A percentile compares a stretch with the other conserved stretches of the same genome.
These are phyloP conservation scores for Coleophoma cylindrospora DNA, from an alignment of 2,329 filamentous ascomycete species.

Conservation along the genomic window DNA sequence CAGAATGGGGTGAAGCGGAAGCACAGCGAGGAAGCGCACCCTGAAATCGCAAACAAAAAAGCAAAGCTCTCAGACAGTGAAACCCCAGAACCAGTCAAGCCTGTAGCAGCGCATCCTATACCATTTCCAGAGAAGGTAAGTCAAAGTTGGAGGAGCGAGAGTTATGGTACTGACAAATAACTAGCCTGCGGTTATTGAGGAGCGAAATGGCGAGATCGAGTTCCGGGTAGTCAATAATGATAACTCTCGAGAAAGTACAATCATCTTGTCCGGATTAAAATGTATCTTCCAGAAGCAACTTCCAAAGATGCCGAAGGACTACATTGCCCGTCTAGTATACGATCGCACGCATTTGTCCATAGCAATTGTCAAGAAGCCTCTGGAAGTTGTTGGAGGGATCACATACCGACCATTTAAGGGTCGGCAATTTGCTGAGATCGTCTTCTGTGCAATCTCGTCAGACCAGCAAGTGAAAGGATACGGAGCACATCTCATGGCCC, in stretches of 20 bases:
- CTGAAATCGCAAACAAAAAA: constrained; percentile 59
- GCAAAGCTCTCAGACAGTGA: constrained; percentile 45
- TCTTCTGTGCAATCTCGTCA: constrained; percentile 95
- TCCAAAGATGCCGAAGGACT: constrained; percentile 99
- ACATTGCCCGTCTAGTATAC: constrained; percentile 95
- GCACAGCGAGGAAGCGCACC: constrained; percentile 60
- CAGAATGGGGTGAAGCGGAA: constrained; percentile 58
- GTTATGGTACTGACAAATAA: constrained; percentile 16
- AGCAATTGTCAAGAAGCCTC: constrained; percentile 92
- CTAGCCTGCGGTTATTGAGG: constrained; percentile 84
- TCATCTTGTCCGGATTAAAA: constrained; percentile 92
- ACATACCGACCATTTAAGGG: constrained; percentile 93
- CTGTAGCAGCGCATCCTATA: constrained; percentile 55
- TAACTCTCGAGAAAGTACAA: constrained; percentile 77
- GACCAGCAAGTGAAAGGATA: constrained; percentile 99
- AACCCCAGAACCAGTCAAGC: constrained; percentile 39
- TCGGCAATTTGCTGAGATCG: constrained; percentile 92
- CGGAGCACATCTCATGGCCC: constrained; percentile 95
- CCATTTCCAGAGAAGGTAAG: constrained; percentile 84
- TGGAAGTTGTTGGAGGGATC: constrained; percentile 95
- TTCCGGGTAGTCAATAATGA: constrained; percentile 99
- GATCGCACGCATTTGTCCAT: constrained; percentile 95
- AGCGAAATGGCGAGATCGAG: constrained; percentile 90
- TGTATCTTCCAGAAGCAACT: constrained; percentile 98
- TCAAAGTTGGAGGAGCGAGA: not conserved